phyloP scores from a whole-genome alignment of 2,329 filamentous ascomycete genomes.

The Ilyonectria sp. region DNA sequence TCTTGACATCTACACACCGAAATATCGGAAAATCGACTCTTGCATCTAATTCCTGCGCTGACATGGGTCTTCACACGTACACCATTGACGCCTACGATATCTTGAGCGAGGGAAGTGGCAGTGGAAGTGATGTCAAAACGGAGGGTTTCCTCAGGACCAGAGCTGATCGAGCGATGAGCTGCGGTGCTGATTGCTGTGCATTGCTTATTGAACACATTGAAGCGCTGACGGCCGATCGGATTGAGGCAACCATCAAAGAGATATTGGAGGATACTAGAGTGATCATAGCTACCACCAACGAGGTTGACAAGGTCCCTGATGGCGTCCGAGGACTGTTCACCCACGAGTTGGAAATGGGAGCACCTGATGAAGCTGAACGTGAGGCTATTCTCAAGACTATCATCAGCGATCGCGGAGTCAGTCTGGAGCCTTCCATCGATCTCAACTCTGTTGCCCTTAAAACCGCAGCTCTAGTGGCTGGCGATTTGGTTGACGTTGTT shows the following conservation, averaged over 20 bases:
- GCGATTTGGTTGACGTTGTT: constrained; percentile 94
- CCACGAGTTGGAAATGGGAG: constrained; percentile 93
- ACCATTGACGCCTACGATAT: constrained; percentile 94
- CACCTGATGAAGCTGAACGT: constrained; percentile 92
- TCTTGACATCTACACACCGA: constrained; percentile 92
- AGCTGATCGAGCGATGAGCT: constrained; percentile 89
- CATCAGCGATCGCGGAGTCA: constrained; percentile 81
- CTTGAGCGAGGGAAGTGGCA: constrained; percentile 85
- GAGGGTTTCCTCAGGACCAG: constrained; percentile 91
- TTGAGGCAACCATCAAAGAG: constrained; percentile 87
- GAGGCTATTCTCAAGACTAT: constrained; percentile 88
- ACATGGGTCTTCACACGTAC: constrained; percentile 93
- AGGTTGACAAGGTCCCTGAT: constrained; percentile 94
- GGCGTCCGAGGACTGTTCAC: constrained; percentile 92
- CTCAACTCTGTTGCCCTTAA: constrained; percentile 90
- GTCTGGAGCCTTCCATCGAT: constrained; percentile 87
- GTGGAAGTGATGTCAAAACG: constrained; percentile 92
- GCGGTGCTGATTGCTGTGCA: constrained; percentile 86
- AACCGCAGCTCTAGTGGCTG: constrained; percentile 94
- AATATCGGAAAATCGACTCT: constrained; percentile 93
- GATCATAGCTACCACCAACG: constrained; percentile 92
- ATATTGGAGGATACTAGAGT: constrained; percentile 86
- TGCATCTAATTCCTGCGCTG: constrained; percentile 83
- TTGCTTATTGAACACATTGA: constrained; percentile 93
- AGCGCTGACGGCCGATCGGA: constrained; percentile 90